Evolutionary conservation across 1,284 basidiomycete genomes (phyloP).

Genomic region (Trichosporon ovoides): DNA sequence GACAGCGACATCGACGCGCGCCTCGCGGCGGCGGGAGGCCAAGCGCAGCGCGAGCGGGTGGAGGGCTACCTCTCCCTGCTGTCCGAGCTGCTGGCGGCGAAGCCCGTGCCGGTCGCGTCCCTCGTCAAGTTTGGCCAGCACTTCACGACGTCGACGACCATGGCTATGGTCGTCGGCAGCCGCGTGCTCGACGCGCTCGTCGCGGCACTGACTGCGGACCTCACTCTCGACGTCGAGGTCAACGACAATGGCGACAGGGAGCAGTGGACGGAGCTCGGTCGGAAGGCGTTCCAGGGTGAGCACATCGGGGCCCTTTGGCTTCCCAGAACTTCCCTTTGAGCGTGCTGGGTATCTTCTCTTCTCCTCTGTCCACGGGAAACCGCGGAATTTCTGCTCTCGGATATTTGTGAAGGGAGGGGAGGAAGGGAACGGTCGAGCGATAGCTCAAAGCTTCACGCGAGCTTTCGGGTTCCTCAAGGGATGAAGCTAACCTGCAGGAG

Average conservation of each 20-base stretch:
- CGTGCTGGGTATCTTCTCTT: too few relatives aligned
- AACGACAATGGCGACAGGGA: slow-evolving; percentile 23
- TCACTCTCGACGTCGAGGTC: slow-evolving; percentile 12
- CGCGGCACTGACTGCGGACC: slow-evolving; percentile 31
- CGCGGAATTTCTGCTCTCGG: too few relatives aligned
- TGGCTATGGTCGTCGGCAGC: slow-evolving; percentile 43
- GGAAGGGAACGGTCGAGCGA: too few relatives aligned
- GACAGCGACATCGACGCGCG: slow-evolving; percentile 14
- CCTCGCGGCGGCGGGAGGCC: slow-evolving; percentile 10
- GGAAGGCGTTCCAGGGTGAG: slow-evolving; percentile 26
- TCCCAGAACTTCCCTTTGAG: too few relatives aligned
- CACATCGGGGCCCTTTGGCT: background rate
- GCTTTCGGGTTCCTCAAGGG: background rate
- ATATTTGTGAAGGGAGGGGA: too few relatives aligned
- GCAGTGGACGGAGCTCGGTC: slow-evolving; percentile 28
- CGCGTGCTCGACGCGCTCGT: slow-evolving; percentile 39
- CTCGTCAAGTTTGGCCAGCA: slow-evolving; percentile 36
- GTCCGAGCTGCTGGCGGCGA: slow-evolving; percentile 28
- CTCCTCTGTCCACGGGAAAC: too few relatives aligned
- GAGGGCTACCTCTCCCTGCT: slow-evolving; percentile 58
- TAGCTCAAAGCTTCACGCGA: background rate
- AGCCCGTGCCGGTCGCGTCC: slow-evolving; percentile 56
- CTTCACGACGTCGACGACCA: slow-evolving; percentile 36
- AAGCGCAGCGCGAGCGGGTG: slow-evolving; percentile 69
- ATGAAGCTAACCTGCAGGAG: slow-evolving; percentile 4